These are phyloP conservation scores for Zostera marina DNA, from an alignment of 116 monocot species.

Conservation along the genomic window DNA sequence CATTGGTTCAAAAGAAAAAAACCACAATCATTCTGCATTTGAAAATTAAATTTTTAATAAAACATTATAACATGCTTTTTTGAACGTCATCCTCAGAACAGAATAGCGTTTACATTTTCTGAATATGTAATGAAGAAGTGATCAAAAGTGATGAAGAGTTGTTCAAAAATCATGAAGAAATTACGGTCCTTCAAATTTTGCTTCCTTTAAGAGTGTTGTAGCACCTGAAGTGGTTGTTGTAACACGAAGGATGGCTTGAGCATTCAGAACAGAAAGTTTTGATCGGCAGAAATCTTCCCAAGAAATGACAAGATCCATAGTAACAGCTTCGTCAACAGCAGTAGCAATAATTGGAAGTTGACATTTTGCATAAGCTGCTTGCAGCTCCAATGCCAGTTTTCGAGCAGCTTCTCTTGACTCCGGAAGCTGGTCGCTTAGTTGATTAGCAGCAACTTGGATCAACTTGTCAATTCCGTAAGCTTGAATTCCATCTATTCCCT, in stretches of 20 bases:
- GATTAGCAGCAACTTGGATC: slow-evolving; percentile 69
- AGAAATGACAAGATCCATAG: slow-evolving; percentile 13
- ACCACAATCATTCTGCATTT: too few species aligned
- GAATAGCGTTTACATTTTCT: too few species aligned
- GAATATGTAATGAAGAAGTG: too few species aligned
- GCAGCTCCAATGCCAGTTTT: slow-evolving; percentile 56
- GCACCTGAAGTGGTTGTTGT: slow-evolving; percentile 19
- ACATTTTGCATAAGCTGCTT: slow-evolving; percentile 24
- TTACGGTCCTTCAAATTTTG: too few species aligned
- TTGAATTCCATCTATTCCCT: slow-evolving; percentile 67
- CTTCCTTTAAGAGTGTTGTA: not conserved
- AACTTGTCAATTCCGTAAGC: slow-evolving; percentile 70
- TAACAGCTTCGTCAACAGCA: slow-evolving; percentile 5
- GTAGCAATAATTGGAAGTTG: slow-evolving; percentile 8
- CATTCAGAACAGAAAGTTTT: slow-evolving; percentile 60
- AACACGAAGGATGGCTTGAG: slow-evolving; percentile 80
- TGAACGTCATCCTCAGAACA: too few species aligned
- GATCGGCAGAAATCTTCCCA: slow-evolving; percentile 80
- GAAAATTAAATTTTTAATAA: too few species aligned
- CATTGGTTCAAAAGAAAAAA: too few species aligned
- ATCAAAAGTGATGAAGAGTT: too few species aligned
- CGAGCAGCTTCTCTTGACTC: slow-evolving; percentile 97
- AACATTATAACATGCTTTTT: too few species aligned
- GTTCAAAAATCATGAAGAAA: too few species aligned
- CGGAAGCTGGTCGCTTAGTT: slow-evolving; percentile 84